Evolutionary conservation across 192 early-diverging fungal species (phyloP), one percentile per base, ranked within the genome.

Genomic region (Coemansia sp.): DNA sequence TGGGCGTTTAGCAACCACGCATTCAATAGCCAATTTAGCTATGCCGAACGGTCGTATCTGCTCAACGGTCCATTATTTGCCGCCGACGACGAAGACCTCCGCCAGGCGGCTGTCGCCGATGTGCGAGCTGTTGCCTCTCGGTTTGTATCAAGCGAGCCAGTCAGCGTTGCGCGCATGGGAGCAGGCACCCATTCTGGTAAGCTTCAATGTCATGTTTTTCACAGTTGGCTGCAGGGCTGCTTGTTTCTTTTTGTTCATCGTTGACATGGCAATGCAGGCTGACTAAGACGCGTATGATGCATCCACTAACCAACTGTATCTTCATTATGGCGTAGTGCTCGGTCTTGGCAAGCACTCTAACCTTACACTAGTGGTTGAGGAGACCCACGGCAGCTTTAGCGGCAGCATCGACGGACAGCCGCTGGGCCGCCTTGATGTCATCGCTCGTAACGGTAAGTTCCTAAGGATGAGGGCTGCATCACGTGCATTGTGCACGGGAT

Each of bases 1-100:
- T 81, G 72, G 72, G 78, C 78, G 31, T 74, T 81, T 54, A 68
- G 21, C 48, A 67, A 81, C 69, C 61, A 23, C 10, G 78, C 66
- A 2, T 81, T 81, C 20, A 52, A 56, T 28, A 51, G 26, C 34
- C 44, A 52, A 52, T 67, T 71, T 44, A 66, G 48, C 62, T 71
- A 56, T 61, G 66, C 64, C 14, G 73, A 81, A 63, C 65, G 78
- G 11, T 59, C 64, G 20, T 81, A 81, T 28, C 53, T 81, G 37
- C 48, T 81, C 15, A 51, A 75, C 49, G 78, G 78, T 9, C 44
- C 73, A 7, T 48, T 15, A 23, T 75, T 75, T 75, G 66, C 78
- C 12, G 64, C 62, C 25, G 66, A 72, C 31, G 68, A 75, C 51
- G 69, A 65, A 28, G 64, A 66, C 1, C 55, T 76, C 11, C 40